Evolutionary conservation across 345 rosid genomes (phyloP).

Genomic region (Noccaea caerulescens): DNA sequence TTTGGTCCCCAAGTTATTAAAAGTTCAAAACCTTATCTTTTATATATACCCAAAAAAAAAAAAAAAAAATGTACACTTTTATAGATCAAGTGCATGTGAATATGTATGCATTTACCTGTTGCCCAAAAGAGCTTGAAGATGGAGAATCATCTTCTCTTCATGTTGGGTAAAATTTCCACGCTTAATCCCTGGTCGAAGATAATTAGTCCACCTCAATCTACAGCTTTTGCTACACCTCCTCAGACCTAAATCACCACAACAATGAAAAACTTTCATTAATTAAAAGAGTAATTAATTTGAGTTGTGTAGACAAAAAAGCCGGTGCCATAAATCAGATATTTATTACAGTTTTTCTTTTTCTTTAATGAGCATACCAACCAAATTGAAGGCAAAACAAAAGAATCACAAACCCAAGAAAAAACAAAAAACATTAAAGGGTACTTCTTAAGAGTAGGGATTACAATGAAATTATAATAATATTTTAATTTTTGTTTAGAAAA

Average conservation of each 20-base stretch:
- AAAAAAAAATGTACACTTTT: background rate
- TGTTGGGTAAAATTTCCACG: constrained; percentile 87
- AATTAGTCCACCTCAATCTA: constrained; percentile 96
- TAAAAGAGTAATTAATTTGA: constrained; percentile 13
- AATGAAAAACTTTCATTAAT: constrained; percentile 3
- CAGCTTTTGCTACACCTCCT: constrained; percentile 97
- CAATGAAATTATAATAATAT: background rate
- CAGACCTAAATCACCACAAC: constrained; percentile 58
- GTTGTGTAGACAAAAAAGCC: constrained; percentile 24
- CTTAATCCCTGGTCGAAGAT: constrained; percentile 88
- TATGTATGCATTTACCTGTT: constrained; percentile 60
- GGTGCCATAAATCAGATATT: constrained; percentile 29
- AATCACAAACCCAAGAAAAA: constrained; percentile 39
- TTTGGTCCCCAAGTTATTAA: constrained; percentile 32
- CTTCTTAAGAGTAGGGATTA: constrained; percentile 28
- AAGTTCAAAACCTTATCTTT: constrained; percentile 27
- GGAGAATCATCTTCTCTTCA: constrained; percentile 92
- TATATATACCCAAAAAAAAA: background rate
- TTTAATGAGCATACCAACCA: constrained; percentile 64
- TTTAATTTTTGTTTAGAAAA: background rate
- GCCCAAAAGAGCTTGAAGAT: constrained; percentile 96
- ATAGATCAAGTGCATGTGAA: constrained; percentile 33
- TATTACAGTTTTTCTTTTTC: constrained; percentile 37
- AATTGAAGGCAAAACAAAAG: constrained; percentile 32
- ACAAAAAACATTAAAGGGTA: constrained; percentile 23